These are phyloP conservation scores for Talaromyces sp. DNA, from an alignment of 2,329 filamentous ascomycete genomes.

Conservation along the genomic window DNA sequence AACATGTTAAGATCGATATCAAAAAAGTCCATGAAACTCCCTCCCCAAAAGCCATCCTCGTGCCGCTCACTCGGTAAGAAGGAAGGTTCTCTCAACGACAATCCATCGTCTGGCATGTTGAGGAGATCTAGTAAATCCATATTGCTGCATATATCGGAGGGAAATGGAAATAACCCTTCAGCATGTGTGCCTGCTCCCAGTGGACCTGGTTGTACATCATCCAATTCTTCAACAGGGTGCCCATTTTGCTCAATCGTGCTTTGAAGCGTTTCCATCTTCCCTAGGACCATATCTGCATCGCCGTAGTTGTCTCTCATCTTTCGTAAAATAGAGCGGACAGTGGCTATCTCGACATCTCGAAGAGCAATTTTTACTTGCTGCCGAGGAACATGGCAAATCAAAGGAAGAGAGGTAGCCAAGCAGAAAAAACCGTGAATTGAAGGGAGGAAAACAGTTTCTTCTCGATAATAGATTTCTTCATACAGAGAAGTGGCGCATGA, in stretches of 20 bases:
- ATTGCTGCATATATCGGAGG: neutral
- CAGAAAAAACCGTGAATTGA: conserved; percentile 6
- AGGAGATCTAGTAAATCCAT: neutral
- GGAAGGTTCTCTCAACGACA: neutral
- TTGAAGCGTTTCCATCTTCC: conserved; percentile 3
- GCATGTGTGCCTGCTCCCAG: neutral
- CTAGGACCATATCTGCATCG: conserved; percentile 5
- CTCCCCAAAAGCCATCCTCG: neutral
- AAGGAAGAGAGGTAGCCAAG: conserved; percentile 2
- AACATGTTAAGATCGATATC: neutral
- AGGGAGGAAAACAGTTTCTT: conserved; percentile 4
- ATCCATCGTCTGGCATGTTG: neutral
- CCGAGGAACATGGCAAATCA: conserved; percentile 1
- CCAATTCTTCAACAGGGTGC: neutral
- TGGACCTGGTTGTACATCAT: neutral
- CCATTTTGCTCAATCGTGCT: neutral
- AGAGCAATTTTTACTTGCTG: neutral
- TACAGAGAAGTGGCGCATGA: conserved; percentile 6
- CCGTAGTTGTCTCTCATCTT: conserved; percentile 7
- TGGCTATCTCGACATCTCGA: neutral
- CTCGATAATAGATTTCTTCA: conserved; percentile 5
- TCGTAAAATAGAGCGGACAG: conserved; percentile 1
- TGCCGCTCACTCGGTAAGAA: neutral
- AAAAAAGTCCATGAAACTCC: conserved; percentile 6
- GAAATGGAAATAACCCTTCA: conserved; percentile 2